Evolutionary conservation across 805 yeast species (phyloP).

Genomic region (Henningerozyma blattae): DNA sequence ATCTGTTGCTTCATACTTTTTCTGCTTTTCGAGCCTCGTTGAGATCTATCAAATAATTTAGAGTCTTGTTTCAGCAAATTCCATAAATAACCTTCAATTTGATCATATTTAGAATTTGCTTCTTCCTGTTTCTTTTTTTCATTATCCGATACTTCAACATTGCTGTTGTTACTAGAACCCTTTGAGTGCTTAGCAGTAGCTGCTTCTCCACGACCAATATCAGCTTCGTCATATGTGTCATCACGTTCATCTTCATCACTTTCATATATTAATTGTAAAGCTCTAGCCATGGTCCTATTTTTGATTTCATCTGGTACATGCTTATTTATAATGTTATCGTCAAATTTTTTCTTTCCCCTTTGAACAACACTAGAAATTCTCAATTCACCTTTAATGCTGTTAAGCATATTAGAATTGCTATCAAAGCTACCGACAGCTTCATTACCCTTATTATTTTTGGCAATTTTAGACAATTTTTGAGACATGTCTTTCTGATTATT

Average conservation of each 20-base stretch:
- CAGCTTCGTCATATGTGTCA: slow-evolving; percentile 55
- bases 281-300: slow-evolving; percentile 46
- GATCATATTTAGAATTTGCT: slow-evolving; percentile 24
- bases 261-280: slow-evolving; percentile 52
- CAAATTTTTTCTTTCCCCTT: slow-evolving; percentile 5
- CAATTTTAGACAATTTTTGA: background rate
- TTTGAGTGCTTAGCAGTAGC: slow-evolving; percentile 7
- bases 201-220: slow-evolving; percentile 14
- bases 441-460: no score
- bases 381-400: no score
- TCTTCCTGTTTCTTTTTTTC: slow-evolving; percentile 8
- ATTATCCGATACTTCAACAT: slow-evolving; percentile 1
- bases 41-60: slow-evolving; percentile 32
- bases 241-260: slow-evolving; percentile 81
- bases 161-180: slow-evolving; percentile 7
- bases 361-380: slow-evolving; percentile 1
- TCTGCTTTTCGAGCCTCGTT: slow-evolving; percentile 42
- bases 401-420: no score
- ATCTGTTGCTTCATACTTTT: slow-evolving; percentile 38
- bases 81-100: slow-evolving; percentile 46
- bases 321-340: slow-evolving; percentile 7
- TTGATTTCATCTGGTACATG: slow-evolving; percentile 37
- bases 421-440: no score
- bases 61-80: slow-evolving; percentile 40
- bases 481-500: background rate